Conservation (phyloP, 768 basidiomycete genomes). For the Leccinellum luteum region DNA sequence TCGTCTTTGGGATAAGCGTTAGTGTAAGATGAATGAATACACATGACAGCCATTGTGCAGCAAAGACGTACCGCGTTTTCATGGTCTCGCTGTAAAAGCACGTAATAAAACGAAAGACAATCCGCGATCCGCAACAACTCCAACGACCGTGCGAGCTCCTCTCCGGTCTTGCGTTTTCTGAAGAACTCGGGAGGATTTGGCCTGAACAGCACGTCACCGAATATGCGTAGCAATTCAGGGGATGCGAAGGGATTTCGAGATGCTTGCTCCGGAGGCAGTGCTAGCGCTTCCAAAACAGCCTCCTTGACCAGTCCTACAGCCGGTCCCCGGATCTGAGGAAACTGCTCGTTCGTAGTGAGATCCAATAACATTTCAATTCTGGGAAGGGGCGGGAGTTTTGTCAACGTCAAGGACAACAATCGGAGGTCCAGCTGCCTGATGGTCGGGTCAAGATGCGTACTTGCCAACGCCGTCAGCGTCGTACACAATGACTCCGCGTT, state of each 20-base stretch:
- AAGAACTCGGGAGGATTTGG: slow-evolving; percentile 57
- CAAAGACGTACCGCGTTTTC: slow-evolving; percentile 47
- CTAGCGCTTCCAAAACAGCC: slow-evolving; percentile 51
- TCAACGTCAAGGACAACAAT: slow-evolving; percentile 52
- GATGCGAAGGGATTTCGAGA: slow-evolving; percentile 49
- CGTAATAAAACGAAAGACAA: slow-evolving; percentile 65
- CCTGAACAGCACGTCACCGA: slow-evolving; percentile 60
- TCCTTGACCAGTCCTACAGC: slow-evolving; percentile 71
- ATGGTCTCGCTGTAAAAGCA: slow-evolving; percentile 56
- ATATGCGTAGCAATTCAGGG: slow-evolving; percentile 49
- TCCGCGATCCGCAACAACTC: slow-evolving; percentile 66
- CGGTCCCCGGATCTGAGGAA: slow-evolving; percentile 68
- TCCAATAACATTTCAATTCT: slow-evolving; percentile 56
- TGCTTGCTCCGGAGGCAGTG: slow-evolving; percentile 22
- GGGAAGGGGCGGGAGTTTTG: slow-evolving; percentile 43
- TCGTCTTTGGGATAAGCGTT: slow-evolving; percentile 40
- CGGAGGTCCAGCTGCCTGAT: slow-evolving; percentile 62
- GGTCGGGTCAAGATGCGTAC: slow-evolving; percentile 57
- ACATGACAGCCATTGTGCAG: neutral
- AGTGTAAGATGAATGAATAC: neutral
- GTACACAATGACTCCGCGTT: slow-evolving; percentile 47
- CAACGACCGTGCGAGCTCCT: slow-evolving; percentile 50
- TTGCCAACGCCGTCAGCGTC: slow-evolving; percentile 54
- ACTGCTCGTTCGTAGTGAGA: slow-evolving; percentile 46
- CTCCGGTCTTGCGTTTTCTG: slow-evolving; percentile 30